Conservation (phyloP, 495 filamentous ascomycete species). For the Recurvomyces mirabilis region DNA sequence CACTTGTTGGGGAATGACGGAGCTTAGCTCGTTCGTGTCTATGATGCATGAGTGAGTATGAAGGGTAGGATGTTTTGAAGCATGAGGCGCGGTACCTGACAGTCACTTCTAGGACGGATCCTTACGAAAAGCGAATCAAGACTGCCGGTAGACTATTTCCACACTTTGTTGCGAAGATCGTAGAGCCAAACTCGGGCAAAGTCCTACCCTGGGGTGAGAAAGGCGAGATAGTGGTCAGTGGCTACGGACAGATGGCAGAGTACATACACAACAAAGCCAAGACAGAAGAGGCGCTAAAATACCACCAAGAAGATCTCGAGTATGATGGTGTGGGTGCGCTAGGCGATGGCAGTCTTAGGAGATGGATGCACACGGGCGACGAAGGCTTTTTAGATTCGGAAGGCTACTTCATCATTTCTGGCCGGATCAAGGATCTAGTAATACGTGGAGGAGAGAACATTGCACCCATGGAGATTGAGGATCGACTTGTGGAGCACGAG, state of each 20-base stretch:
- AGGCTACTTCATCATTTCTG: constrained; percentile 23
- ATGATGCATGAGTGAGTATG: constrained; percentile 25
- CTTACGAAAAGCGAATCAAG: constrained; percentile 19
- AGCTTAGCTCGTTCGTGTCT: constrained; percentile 19
- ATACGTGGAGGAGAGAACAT: constrained; percentile 27
- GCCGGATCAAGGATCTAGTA: constrained; percentile 25
- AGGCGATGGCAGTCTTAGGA: constrained; percentile 6
- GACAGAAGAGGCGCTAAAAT: constrained; percentile 17
- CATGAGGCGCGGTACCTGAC: too few species aligned
- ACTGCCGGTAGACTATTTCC: constrained; percentile 20
- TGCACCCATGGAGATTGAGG: constrained; percentile 25
- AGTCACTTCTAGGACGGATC: too few species aligned
- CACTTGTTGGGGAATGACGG: constrained; percentile 21
- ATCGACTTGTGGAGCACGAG: constrained; percentile 16
- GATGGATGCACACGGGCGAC: constrained; percentile 27
- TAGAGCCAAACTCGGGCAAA: constrained; percentile 15
- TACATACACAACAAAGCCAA: constrained; percentile 19
- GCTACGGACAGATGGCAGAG: constrained; percentile 20
- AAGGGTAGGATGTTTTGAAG: too few species aligned
- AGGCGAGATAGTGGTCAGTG: constrained; percentile 22
- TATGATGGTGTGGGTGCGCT: constrained; percentile 7
- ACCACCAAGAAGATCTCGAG: constrained; percentile 18
- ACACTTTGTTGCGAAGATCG: constrained; percentile 20
- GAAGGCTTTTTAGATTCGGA: constrained; percentile 22
- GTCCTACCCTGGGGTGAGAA: constrained; percentile 21